Evolutionary conservation across 495 filamentous ascomycete genomes (phyloP), one percentile per base, ranked within the genome.

Genomic region (Neurospora sp.): DNA sequence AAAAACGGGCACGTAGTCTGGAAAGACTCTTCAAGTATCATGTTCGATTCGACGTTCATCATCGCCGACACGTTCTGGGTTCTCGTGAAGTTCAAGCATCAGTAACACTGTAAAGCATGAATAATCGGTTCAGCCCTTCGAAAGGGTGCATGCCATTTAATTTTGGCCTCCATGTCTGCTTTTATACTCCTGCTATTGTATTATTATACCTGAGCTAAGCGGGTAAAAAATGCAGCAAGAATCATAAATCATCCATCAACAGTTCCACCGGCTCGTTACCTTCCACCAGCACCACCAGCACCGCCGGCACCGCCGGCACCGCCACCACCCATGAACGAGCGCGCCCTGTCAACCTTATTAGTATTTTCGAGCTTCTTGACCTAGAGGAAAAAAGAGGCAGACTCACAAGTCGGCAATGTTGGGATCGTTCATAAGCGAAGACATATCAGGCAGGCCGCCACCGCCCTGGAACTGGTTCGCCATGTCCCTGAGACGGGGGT

Each of bases 331-430:
- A 94, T 94, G 82, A 94, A 86, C 74, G 90, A 93, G 73, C 88
- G 86, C 53, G 92, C 92, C 91, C 91, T 93, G 53, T 73, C 40
- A 77, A 73, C 70, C 0, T 75, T 14, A 61, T 68, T 44, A 74
- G 46, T 40, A 22, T 10, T 31, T 0, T 61, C 5, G 41, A 44
- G 5, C 31, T 18, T 40, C 35, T 20, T 18, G 12, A 35, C 16
- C 20, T 14, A 1, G 16, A 35, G 0, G 5, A 18, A 40, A 38
- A 18, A 39, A 40, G 18, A 42, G 22, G 5, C 1, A 14, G 38
- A 88, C 93, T 92, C 85, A 97, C 95, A 98, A 93, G 59, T 98
- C 94, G 11, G 93, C 93, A 82, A 99, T 89, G 80, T 78, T 91
- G 18, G 96, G 95, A 82, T 99, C 95, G 72, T 87, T 89, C 96